A percentile compares a stretch with the other conserved stretches of the same genome.
Conservation (phyloP, 2,329 filamentous ascomycete species). For the Chalaropsis ovoidea region DNA sequence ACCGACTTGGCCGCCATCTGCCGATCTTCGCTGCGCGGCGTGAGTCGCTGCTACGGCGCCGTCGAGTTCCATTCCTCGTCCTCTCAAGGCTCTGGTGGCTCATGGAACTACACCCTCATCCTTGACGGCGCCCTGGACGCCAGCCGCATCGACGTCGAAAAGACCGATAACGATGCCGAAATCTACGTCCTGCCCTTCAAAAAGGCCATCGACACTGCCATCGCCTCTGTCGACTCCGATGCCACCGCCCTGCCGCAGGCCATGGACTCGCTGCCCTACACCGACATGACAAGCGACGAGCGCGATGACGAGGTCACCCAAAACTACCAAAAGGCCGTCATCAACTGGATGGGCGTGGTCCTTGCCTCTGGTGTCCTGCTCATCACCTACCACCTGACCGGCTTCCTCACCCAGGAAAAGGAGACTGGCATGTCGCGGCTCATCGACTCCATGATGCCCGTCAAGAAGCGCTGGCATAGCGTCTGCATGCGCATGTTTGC, state of each 20-base stretch:
- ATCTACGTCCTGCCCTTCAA: constrained; percentile 73
- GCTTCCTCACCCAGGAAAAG: constrained; percentile 73
- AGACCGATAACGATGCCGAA: constrained; percentile 61
- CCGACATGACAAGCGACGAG: constrained; percentile 57
- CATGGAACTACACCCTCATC: constrained; percentile 81
- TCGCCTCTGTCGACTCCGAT: constrained; percentile 43
- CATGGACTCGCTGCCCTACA: constrained; percentile 66
- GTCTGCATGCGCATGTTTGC: constrained; percentile 69
- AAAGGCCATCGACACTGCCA: constrained; percentile 63
- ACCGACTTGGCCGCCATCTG: constrained; percentile 54
- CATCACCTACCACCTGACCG: constrained; percentile 76
- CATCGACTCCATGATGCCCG: constrained; percentile 85
- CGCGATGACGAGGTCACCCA: constrained; percentile 54
- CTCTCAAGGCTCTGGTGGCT: constrained; percentile 50
- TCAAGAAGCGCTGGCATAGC: constrained; percentile 60
- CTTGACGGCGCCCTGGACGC: constrained; percentile 59
- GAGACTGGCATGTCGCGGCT: constrained; percentile 81
- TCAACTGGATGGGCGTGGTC: constrained; percentile 65
- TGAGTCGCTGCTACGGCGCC: constrained; percentile 62
- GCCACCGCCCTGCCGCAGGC: constrained; percentile 34
- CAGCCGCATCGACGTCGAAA: constrained; percentile 51
- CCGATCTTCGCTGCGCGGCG: constrained; percentile 52
- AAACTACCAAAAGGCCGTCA: constrained; percentile 57
- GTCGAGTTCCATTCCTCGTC: constrained; percentile 68
- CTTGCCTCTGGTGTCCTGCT: constrained; percentile 73